These are phyloP conservation scores for Fraxinus baroniana DNA, from an alignment of 305 asterid species.

Conservation along the genomic window DNA sequence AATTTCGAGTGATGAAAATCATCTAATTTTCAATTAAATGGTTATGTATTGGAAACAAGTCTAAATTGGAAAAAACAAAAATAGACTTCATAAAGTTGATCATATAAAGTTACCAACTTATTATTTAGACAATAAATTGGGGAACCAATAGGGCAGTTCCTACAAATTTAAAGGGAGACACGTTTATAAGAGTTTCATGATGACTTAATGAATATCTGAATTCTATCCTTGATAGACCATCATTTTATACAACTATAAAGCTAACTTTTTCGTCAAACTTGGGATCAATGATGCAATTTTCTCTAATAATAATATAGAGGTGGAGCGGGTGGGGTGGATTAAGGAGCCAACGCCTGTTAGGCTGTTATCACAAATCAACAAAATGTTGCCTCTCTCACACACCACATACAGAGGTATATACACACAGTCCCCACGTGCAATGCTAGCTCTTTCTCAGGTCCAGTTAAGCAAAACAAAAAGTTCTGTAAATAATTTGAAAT, in stretches of 20 bases:
- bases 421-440: slow-evolving; percentile 59
- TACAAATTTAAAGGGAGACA: background rate
- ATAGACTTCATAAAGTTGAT: too few species aligned
- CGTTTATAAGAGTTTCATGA: background rate
- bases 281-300: background rate
- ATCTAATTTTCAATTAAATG: background rate
- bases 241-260: background rate
- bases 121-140: background rate
- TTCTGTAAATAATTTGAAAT: slow-evolving; percentile 15
- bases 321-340: slow-evolving; percentile 33
- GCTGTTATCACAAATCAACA: slow-evolving; percentile 16
- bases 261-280: background rate
- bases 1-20: background rate
- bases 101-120: too few species aligned
- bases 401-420: background rate
- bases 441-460: slow-evolving; percentile 61
- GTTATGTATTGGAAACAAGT: too few species aligned
- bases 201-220: background rate
- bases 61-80: too few species aligned
- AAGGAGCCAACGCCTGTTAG: slow-evolving; percentile 26
- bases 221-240: background rate
- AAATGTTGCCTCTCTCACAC: slow-evolving; percentile 25
- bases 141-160: background rate
- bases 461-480: slow-evolving; percentile 48
- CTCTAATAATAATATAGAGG: slow-evolving; percentile 31